Conservation (phyloP, 192 early-diverging fungal species). For the Coemansia sp. region DNA sequence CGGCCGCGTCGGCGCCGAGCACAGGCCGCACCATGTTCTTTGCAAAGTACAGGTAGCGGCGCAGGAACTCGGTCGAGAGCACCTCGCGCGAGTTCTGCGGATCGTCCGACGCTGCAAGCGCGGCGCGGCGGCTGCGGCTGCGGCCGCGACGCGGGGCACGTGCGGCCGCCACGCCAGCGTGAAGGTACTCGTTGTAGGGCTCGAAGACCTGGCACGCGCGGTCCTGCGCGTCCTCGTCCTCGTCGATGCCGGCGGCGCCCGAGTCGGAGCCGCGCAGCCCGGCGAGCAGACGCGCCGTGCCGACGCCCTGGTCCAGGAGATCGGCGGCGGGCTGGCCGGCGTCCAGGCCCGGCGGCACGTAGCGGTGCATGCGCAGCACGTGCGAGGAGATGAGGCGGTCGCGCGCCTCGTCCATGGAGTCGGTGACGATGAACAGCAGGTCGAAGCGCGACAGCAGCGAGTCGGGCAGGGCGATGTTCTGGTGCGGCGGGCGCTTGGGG, state of each 20-base stretch:
- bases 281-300: constrained; percentile 35
- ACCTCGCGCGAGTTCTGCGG: constrained; percentile 59
- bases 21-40: constrained; percentile 83
- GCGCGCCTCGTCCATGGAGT: constrained; percentile 80
- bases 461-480: constrained; percentile 95
- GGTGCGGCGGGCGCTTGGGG: constrained; percentile 78
- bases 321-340: constrained; percentile 66
- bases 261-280: constrained; percentile 30
- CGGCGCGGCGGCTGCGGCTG: constrained; percentile 30
- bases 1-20: constrained; percentile 79
- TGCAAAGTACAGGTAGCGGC: constrained; percentile 94
- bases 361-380: constrained; percentile 93
- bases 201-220: constrained; percentile 75
- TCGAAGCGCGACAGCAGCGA: constrained; percentile 97
- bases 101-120: constrained; percentile 13
- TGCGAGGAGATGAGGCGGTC: constrained; percentile 92
- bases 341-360: constrained; percentile 79
- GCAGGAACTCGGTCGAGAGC: constrained; percentile 83
- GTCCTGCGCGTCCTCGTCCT: constrained; percentile 49
- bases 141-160: constrained; percentile 22
- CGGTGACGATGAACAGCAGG: constrained; percentile 93
- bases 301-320: constrained; percentile 44
- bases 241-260: constrained; percentile 52
- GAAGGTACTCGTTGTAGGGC: constrained; percentile 82
- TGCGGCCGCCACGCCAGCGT: constrained; percentile 67